phyloP scores from a whole-genome alignment of 257 asterid genomes.

The Linaria vulgaris region DNA sequence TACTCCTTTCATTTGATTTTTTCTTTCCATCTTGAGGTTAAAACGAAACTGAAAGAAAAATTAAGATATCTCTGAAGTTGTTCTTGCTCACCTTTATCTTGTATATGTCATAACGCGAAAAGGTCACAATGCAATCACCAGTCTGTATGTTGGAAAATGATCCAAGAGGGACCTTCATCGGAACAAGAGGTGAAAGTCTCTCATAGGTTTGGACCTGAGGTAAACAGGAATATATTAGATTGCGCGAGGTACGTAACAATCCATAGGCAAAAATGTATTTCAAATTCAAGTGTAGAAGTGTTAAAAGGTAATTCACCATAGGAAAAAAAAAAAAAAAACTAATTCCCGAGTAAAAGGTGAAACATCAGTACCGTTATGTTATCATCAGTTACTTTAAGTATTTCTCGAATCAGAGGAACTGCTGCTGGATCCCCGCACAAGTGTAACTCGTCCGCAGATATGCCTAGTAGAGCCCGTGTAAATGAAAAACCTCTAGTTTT shows the following conservation, averaged over 20 bases:
- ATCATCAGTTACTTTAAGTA: slow-evolving; percentile 87
- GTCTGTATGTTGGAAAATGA: slow-evolving; percentile 61
- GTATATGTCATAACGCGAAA: slow-evolving; percentile 80
- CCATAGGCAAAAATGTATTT: not conserved
- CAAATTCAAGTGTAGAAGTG: not conserved
- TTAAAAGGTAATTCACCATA: not conserved
- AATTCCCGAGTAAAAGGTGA: slow-evolving; percentile 5
- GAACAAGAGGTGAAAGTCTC: slow-evolving; percentile 95
- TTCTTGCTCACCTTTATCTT: slow-evolving; percentile 57
- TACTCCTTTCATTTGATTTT: too few species aligned
- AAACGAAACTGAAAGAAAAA: too few species aligned
- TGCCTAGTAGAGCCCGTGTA: slow-evolving; percentile 92
- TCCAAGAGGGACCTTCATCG: slow-evolving; percentile 68
- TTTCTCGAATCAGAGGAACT: slow-evolving; percentile 78
- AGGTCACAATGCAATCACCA: slow-evolving; percentile 94
- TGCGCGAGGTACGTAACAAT: not conserved
- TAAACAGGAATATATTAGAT: slow-evolving; percentile 17
- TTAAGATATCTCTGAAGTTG: slow-evolving; percentile 6
- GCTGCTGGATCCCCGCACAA: slow-evolving; percentile 96
- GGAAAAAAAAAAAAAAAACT: slow-evolving; percentile 5
- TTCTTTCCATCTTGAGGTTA: too few species aligned
- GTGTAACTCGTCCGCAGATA: slow-evolving; percentile 90
- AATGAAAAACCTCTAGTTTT: slow-evolving; percentile 83
- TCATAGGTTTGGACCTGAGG: slow-evolving; percentile 79
- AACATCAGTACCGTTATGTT: slow-evolving; percentile 48